Percentiles rank a stretch among this genome's conserved stretches.
These are phyloP conservation scores for Oxyria digyna DNA, from an alignment of 148 eudicot species.

Conservation along the genomic window DNA sequence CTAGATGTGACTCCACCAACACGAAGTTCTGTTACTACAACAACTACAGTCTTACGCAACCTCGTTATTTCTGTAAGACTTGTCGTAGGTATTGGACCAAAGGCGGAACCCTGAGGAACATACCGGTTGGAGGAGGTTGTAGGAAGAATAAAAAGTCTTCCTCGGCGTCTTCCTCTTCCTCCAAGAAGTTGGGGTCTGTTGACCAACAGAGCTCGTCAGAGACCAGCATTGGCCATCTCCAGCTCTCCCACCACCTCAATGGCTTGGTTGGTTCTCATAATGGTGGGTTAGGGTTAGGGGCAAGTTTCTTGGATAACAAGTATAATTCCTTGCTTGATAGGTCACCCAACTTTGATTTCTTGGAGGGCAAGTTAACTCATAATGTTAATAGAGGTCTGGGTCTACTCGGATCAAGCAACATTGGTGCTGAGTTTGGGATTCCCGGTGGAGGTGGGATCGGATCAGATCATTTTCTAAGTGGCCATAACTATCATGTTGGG, in stretches of 20 bases:
- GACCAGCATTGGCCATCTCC: conserved; percentile 14
- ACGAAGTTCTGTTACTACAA: conserved; percentile 94
- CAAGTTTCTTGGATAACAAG: conserved; percentile 25
- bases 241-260: conserved; percentile 31
- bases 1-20: conserved; percentile 71
- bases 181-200: not conserved
- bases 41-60: conserved; percentile 84
- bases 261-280: conserved; percentile 13
- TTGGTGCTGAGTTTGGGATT: conserved; percentile 17
- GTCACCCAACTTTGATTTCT: conserved; percentile 24
- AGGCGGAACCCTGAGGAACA: conserved; percentile 80
- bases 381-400: conserved; percentile 22
- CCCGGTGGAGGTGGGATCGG: conserved; percentile 3
- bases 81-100: conserved; percentile 86
- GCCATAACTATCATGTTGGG: conserved; percentile 2
- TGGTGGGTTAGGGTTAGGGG: conserved; percentile 11
- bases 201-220: conserved; percentile 14
- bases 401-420: conserved; percentile 18
- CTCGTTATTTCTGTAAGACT: conserved; percentile 84
- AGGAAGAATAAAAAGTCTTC: conserved; percentile 60
- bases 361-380: conserved; percentile 42
- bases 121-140: conserved; percentile 84
- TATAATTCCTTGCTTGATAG: conserved; percentile 20
- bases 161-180: conserved; percentile 21
- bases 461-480: conserved; percentile 12